These are phyloP conservation scores for Trichoderma asperellum DNA, from an alignment of 2,329 filamentous ascomycete genomes.

Conservation along the genomic window DNA sequence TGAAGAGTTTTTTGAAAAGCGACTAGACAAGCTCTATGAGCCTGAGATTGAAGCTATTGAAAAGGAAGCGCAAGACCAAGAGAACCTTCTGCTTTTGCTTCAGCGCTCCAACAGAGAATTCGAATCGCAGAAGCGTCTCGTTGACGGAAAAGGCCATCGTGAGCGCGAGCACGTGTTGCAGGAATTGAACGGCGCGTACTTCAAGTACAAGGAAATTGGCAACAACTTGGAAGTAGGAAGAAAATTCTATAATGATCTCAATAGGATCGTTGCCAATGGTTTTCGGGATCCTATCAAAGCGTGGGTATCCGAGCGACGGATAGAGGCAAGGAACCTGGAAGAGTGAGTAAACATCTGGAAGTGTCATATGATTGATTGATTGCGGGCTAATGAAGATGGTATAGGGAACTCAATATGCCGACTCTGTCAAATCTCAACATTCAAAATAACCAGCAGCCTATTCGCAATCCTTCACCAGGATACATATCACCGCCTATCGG, in stretches of 20 bases:
- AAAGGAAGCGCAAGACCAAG: conserved; percentile 76
- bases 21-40: conserved; percentile 77
- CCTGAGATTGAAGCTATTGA: conserved; percentile 71
- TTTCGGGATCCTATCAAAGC: conserved; percentile 78
- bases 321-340: conserved; percentile 80
- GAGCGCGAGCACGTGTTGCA: conserved; percentile 89
- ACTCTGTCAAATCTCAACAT: conserved; percentile 51
- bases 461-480: conserved; percentile 47
- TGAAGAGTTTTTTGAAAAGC: conserved; percentile 84
- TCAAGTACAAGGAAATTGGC: conserved; percentile 95
- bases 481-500: conserved; percentile 33
- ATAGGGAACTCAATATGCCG: conserved; percentile 57
- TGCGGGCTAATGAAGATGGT: conserved; percentile 25
- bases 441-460: conserved; percentile 37
- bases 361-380: conserved; percentile 1
- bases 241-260: conserved; percentile 97
- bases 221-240: conserved; percentile 87
- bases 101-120: conserved; percentile 79
- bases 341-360: conserved; percentile 54
- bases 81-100: conserved; percentile 69
- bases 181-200: conserved; percentile 84
- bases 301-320: conserved; percentile 79
- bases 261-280: conserved; percentile 75
- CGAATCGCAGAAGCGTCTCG: conserved; percentile 68
- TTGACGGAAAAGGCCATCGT: conserved; percentile 62